Evolutionary conservation across 257 asterid genomes (phyloP).

Genomic region (Solanum gracilifrons): DNA sequence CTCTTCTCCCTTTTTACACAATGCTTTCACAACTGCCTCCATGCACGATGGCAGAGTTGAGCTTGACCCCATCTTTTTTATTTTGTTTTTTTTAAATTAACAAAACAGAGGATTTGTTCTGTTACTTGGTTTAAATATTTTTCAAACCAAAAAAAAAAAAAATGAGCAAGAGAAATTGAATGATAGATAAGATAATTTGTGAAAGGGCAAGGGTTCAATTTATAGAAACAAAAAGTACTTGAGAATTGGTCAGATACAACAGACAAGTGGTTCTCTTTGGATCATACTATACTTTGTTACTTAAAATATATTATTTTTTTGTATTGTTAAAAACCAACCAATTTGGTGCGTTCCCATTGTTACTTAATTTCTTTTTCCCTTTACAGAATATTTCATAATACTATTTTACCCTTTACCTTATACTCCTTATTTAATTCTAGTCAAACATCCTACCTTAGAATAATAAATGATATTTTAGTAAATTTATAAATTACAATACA

Average conservation of each 20-base stretch:
- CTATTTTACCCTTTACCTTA: too few species aligned
- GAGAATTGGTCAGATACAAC: background rate
- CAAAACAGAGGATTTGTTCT: background rate
- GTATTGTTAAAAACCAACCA: too few species aligned
- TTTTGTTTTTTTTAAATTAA: background rate
- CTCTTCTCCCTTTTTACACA: too few species aligned
- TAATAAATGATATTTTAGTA: too few species aligned
- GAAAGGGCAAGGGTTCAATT: background rate
- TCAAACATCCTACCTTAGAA: too few species aligned
- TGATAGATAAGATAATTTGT: background rate
- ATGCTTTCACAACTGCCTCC: background rate
- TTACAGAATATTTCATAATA: too few species aligned
- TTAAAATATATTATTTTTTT: too few species aligned
- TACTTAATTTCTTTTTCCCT: too few species aligned
- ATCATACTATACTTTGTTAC: too few species aligned
- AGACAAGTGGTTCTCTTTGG: background rate
- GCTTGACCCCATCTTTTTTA: background rate
- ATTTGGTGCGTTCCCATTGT: too few species aligned
- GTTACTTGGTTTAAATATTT: background rate
- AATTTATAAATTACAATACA: too few species aligned
- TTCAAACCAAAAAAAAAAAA: background rate
- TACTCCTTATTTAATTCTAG: too few species aligned
- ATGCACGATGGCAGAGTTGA: background rate
- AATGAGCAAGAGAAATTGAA: background rate
- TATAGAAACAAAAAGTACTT: background rate